Evolutionary conservation across 805 yeast species (phyloP), one percentile per base, ranked within the genome.

Genomic region (Metschnikowia aberdeeniae): DNA sequence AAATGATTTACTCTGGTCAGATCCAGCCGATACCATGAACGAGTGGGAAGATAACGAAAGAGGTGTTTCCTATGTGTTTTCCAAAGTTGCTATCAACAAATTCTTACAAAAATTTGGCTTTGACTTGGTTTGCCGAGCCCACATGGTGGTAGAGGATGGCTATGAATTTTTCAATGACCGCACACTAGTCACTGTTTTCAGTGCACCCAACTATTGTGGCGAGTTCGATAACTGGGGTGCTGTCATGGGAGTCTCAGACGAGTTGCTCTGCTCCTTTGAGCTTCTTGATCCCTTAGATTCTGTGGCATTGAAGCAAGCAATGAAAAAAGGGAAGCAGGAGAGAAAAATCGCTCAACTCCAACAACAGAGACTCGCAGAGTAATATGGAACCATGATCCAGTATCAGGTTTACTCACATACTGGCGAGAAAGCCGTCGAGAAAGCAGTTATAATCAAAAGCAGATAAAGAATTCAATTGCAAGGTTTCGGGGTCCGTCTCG

Each of bases 191-290:
- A 83, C 89, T 0, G 88, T 83, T 19, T 83, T 83, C 58, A 75
- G 82, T 42, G 89, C 89, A 2, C 89, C 89, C 9, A 83, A 83
- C 61, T 83, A 83, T 61, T 83, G 89, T 58, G 89, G 89, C n/a
- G 89, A 83, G 63, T 83, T 83, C 58, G 88, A 89, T 62, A 89
- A 89, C 58, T 89, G 96, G 96, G 97, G 96, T 20, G 99, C 99
- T 2, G 97, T 92, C 5, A 92, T 92, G 98, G 83, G 95, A 56
- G 98, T 92, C 12, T 80, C 88, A 51, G 97, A 92, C 52, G 97
- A 92, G 57, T 73, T 92, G 53, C 71, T 93, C 46, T 92, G 99
- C 66, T 84, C 93, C 50, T 92, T 92, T 66, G 99, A 92, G 64
- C 76, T 92, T 44, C 73, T 92, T 47, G 97, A 93, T 66, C 99